phyloP scores from a whole-genome alignment of 805 yeast species.

The Martiniozyma abietophila region DNA sequence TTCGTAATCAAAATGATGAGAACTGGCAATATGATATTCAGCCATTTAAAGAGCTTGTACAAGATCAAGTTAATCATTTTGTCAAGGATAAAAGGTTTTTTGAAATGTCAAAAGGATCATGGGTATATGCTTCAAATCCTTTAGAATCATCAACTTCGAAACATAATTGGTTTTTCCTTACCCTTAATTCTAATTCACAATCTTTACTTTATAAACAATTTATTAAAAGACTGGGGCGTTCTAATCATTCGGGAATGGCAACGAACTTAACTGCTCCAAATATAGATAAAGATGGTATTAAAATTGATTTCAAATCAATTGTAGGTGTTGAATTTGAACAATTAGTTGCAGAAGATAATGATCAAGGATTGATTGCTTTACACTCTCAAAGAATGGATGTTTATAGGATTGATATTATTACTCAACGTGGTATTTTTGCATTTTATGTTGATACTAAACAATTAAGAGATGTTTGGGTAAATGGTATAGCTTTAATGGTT shows the following conservation, averaged over 20 bases:
- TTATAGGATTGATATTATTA: conserved; percentile 17
- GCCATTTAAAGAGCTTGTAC: conserved; percentile 41
- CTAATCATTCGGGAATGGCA: conserved; percentile 4
- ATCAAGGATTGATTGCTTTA: conserved; percentile 42
- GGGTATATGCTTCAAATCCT: conserved; percentile 67
- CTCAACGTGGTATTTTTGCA: conserved; percentile 29
- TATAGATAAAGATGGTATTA: conserved; percentile 46
- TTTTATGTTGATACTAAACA: conserved; percentile 67
- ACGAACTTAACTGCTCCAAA: conserved; percentile 35
- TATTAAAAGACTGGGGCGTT: conserved; percentile 31
- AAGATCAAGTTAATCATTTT: conserved; percentile 54
- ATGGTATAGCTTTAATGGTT: conserved; percentile 54
- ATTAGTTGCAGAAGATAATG: conserved; percentile 30
- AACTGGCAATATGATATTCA: conserved; percentile 39
- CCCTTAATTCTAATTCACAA: conserved; percentile 59
- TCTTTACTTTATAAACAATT: conserved; percentile 54
- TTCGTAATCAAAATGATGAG: conserved; percentile 28
- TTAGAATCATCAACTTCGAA: conserved; percentile 12
- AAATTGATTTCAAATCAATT: conserved; percentile 45
- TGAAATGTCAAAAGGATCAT: conserved; percentile 65
- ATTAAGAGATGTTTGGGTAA: conserved; percentile 64
- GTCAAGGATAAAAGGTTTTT: conserved; percentile 69
- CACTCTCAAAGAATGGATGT: conserved; percentile 36
- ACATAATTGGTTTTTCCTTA: conserved; percentile 35
- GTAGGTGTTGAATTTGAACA: conserved; percentile 36